phyloP scores from a whole-genome alignment of 345 rosid species.

The Lenwebbia sp. region DNA sequence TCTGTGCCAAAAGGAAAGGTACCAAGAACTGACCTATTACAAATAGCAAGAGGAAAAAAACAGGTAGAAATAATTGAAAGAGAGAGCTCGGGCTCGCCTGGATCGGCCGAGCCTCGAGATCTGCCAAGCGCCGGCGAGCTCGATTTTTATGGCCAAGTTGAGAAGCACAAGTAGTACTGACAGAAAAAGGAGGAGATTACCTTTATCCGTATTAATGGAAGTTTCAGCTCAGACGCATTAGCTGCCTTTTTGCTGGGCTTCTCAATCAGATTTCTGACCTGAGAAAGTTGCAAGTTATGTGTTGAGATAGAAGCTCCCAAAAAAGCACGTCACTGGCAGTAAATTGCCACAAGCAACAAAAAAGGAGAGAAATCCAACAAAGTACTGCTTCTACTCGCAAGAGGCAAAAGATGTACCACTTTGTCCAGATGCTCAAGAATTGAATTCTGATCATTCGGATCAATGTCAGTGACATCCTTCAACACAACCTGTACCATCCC shows the following conservation, averaged over 20 bases:
- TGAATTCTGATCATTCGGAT: conserved; percentile 91
- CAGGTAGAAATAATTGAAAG: background rate
- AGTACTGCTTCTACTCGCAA: conserved; percentile 1
- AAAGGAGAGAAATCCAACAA: background rate
- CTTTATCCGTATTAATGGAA: conserved; percentile 87
- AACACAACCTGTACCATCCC: conserved; percentile 54
- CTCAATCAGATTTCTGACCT: conserved; percentile 83
- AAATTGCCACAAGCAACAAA: background rate
- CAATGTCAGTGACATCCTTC: conserved; percentile 79
- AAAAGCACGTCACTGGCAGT: background rate
- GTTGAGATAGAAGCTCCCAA: background rate
- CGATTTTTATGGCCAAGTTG: background rate
- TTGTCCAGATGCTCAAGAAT: conserved; percentile 86
- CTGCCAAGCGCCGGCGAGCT: too few species aligned
- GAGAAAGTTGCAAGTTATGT: conserved; percentile 2
- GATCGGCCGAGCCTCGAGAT: too few species aligned
- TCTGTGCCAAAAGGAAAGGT: background rate
- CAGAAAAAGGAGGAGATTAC: conserved; percentile 18
- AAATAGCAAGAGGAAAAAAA: background rate
- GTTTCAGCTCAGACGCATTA: conserved; percentile 55
- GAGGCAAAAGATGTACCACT: conserved; percentile 44
- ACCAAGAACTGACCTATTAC: background rate
- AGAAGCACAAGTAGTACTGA: background rate
- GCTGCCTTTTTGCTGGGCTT: conserved; percentile 49
- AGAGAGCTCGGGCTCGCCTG: background rate